These are phyloP conservation scores for Ogataea trehaloabstinens DNA, from an alignment of 805 yeast genomes.

Conservation along the genomic window DNA sequence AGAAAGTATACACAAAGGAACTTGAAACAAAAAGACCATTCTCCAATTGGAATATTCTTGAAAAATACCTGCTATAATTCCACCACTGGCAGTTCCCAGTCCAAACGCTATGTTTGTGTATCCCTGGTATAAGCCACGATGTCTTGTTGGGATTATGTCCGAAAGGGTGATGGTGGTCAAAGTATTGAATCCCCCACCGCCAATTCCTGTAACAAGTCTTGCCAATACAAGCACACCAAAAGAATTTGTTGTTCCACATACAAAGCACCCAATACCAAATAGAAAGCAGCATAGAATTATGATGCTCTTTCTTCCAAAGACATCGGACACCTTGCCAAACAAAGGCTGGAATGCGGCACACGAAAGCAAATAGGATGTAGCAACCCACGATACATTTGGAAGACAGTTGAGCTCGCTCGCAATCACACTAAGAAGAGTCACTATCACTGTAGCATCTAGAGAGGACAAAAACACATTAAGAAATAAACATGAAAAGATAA, in stretches of 20 bases:
- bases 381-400: constrained; percentile 40
- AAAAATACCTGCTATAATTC: constrained; percentile 57
- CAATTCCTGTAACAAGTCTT: constrained; percentile 76
- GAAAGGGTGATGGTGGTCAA: constrained; percentile 71
- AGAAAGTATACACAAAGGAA: constrained; percentile 47
- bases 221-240: constrained; percentile 47
- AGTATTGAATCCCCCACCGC: constrained; percentile 83
- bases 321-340: constrained; percentile 52
- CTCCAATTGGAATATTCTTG: constrained; percentile 63
- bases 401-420: constrained; percentile 50
- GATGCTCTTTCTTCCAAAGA: constrained; percentile 47
- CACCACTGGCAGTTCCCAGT: constrained; percentile 74
- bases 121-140: constrained; percentile 82
- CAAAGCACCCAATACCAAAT: constrained; percentile 38
- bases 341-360: constrained; percentile 52
- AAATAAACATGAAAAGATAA: constrained; percentile 15
- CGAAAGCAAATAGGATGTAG: constrained; percentile 39
- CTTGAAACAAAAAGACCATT: constrained; percentile 51
- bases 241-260: constrained; percentile 41
- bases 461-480: constrained; percentile 41
- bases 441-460: constrained; percentile 52
- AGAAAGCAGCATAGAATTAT: constrained; percentile 30
- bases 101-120: constrained; percentile 73
- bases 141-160: constrained; percentile 72
- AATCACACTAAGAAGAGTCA: constrained; percentile 47